Base-by-base conservation (phyloP, 1,284 basidiomycete species). In the Fomitiporia mediterranea region DNA sequence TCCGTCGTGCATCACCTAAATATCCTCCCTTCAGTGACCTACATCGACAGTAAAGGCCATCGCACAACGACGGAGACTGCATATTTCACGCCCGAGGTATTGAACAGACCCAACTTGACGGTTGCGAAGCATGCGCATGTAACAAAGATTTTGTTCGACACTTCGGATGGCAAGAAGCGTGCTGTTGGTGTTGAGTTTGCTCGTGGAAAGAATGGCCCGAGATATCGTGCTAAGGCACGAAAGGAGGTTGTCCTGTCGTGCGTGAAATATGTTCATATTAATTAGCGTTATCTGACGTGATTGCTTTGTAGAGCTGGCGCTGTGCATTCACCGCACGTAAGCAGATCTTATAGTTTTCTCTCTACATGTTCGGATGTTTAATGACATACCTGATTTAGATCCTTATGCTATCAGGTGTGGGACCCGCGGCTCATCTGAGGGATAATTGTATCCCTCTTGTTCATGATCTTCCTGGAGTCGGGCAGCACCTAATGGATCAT, bases 401-500 rank as follows among this genome's bases (percentile, higher is more conserved):
- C 39, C 75, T 92, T 11, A 77, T 89, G 74, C 74, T 88, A 32
- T 86, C 83, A 15, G 88, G 88, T 3, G 67, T 89, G 21, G 86
- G 86, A 0, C 80, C 83, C 17, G 73, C 74, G 2, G 68, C 71
- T 15, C 74, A 85, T 19, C 74, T 89, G n/a, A 60, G 69, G 7
- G 65, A 71, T 34, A 70, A 78, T 55, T 62, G 65, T 6, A 82
- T 88, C 28, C 72, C 76, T 0, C 66, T 84, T 13, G 63, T 84
- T 0, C 67, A 74, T 38, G 78, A 86, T 60, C 71, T 80, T 2
- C 77, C 81, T 0, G 80, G 78, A 6, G 85, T 89, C 6, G 83
- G 85, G 8, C 67, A 73, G 2, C 74, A 84, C 62, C 74, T 86
- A 23, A 70, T 73, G 57, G 85, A 89, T 61, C 86, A 88, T 64